phyloP scores from a whole-genome alignment of 2,329 filamentous ascomycete genomes.

The Exophiala mesophila region DNA sequence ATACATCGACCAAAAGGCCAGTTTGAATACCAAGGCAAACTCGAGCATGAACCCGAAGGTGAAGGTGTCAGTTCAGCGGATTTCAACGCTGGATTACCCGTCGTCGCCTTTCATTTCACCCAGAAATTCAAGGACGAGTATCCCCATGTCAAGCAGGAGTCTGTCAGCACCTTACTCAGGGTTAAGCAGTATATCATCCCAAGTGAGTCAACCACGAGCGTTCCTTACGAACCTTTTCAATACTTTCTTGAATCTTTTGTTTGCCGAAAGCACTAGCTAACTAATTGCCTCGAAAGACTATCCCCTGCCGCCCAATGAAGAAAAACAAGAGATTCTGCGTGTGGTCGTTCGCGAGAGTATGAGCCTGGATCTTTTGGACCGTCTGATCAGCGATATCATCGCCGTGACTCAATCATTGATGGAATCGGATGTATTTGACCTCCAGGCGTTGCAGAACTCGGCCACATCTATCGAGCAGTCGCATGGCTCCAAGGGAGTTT shows the following conservation, averaged over 20 bases:
- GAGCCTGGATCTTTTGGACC: constrained; percentile 63
- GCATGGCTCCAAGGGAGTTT: constrained; percentile 34
- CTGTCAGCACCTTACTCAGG: constrained; percentile 57
- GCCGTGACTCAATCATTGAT: constrained; percentile 59
- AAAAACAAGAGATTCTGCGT: constrained; percentile 61
- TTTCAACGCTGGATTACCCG: constrained; percentile 62
- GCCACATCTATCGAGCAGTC: constrained; percentile 40
- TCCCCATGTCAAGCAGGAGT: constrained; percentile 60
- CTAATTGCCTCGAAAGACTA: constrained; percentile 45
- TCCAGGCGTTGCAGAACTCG: constrained; percentile 45
- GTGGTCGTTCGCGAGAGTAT: constrained; percentile 63
- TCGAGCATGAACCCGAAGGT: constrained; percentile 37
- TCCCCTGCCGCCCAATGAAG: constrained; percentile 57
- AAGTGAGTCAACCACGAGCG: constrained; percentile 36
- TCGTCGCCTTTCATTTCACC: constrained; percentile 62
- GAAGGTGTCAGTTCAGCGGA: constrained; percentile 51
- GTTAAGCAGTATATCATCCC: constrained; percentile 68
- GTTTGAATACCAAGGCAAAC: constrained; percentile 38
- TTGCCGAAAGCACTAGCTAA: neutral
- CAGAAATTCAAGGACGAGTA: constrained; percentile 58
- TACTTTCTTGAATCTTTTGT: too few species aligned
- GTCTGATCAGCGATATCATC: constrained; percentile 57
- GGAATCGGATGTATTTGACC: constrained; percentile 47
- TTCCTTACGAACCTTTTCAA: too few species aligned
- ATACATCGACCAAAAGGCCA: constrained; percentile 57